A percentile compares a stretch with the other conserved stretches of the same genome.
These are phyloP conservation scores for Cladosporium phlei DNA, from an alignment of 2,329 filamentous ascomycete species.

Conservation along the genomic window DNA sequence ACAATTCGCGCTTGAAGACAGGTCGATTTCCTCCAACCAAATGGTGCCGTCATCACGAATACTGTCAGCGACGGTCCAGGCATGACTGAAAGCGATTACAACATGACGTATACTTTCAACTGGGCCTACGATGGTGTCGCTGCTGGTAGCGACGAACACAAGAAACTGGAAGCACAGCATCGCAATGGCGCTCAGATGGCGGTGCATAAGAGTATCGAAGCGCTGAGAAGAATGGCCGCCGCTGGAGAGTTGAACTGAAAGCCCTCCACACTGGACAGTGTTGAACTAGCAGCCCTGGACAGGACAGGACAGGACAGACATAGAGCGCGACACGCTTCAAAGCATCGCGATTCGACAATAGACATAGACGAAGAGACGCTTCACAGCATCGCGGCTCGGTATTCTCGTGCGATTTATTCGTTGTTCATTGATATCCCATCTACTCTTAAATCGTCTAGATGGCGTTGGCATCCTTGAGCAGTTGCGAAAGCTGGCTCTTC, in stretches of 20 bases:
- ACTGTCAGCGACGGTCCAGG: slow-evolving; percentile 38
- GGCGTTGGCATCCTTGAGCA: slow-evolving; percentile 63
- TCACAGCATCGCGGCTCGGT: too few relatives aligned
- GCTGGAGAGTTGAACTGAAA: slow-evolving; percentile 24
- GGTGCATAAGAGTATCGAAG: slow-evolving; percentile 40
- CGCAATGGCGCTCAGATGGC: slow-evolving; percentile 35
- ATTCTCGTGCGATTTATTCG: too few relatives aligned
- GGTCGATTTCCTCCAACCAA: slow-evolving; percentile 44
- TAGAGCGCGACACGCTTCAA: too few relatives aligned
- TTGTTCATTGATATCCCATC: too few relatives aligned
- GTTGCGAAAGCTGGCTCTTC: slow-evolving; percentile 57
- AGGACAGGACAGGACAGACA: neutral
- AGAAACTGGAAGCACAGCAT: slow-evolving; percentile 27
- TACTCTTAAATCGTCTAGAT: slow-evolving; percentile 40
- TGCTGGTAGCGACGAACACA: slow-evolving; percentile 33
- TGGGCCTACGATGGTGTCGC: slow-evolving; percentile 34
- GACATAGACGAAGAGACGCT: too few relatives aligned
- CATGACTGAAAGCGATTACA: slow-evolving; percentile 31
- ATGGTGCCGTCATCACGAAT: slow-evolving; percentile 42
- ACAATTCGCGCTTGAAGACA: slow-evolving; percentile 17
- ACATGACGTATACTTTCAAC: slow-evolving; percentile 47
- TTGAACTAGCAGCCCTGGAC: too few relatives aligned
- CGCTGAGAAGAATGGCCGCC: slow-evolving; percentile 38
- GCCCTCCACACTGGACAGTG: too few relatives aligned
- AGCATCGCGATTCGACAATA: too few relatives aligned